Conservation (phyloP, 805 yeast species). For the Dipodascus geniculatus region DNA sequence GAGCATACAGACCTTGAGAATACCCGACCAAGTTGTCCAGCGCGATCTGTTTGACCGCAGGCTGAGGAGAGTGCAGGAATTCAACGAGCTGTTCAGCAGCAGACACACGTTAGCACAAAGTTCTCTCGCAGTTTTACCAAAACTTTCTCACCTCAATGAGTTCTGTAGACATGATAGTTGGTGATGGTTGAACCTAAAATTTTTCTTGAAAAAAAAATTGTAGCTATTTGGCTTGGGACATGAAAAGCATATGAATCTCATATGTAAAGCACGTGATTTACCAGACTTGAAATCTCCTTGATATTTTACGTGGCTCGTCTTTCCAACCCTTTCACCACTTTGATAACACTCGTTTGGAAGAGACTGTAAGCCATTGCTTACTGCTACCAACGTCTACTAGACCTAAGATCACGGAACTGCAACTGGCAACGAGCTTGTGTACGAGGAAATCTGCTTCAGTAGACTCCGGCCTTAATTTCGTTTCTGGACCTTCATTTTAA, state of each 20-base stretch:
- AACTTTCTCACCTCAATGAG: constrained; percentile 34
- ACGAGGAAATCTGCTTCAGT: too few relatives aligned
- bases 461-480: too few relatives aligned
- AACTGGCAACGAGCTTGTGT: too few relatives aligned
- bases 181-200: constrained; percentile 4
- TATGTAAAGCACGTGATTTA: not conserved
- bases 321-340: not conserved
- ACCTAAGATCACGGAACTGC: too few relatives aligned
- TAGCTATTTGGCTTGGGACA: not conserved
- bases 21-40: constrained; percentile 73
- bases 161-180: constrained; percentile 36
- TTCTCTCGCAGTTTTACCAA: not conserved
- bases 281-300: not conserved
- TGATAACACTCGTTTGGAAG: not conserved
- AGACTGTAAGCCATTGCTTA: too few relatives aligned
- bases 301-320: not conserved
- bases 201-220: not conserved
- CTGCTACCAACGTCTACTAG: too few relatives aligned
- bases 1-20: constrained; percentile 57
- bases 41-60: constrained; percentile 73
- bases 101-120: constrained; percentile 2
- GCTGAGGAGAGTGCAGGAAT: constrained; percentile 72
- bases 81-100: constrained; percentile 41
- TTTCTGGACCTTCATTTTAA: too few relatives aligned
- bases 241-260: not conserved